Conservation (phyloP, 2,329 filamentous ascomycete species). For the Teratosphaeria pseudoeucalypti region DNA sequence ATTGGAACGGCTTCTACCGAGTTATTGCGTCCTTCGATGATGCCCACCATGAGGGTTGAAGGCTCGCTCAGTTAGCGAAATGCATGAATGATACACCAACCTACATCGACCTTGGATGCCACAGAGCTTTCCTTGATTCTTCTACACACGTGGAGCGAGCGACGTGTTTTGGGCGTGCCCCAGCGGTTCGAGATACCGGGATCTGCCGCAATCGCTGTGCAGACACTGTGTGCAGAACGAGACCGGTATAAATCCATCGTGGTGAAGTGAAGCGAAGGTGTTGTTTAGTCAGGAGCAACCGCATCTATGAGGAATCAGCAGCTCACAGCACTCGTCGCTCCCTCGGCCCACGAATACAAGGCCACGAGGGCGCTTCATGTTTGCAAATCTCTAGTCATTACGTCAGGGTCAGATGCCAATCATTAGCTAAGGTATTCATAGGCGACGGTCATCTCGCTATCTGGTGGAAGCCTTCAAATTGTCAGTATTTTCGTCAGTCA, state of each 20-base stretch:
- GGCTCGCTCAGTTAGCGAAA: background rate
- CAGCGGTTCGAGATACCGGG: background rate
- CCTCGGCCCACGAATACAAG: background rate
- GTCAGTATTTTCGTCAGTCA: no score
- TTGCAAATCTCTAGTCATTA: background rate
- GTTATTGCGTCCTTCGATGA: constrained; percentile 4
- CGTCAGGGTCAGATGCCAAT: background rate
- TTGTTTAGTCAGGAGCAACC: no score
- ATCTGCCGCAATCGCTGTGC: no score
- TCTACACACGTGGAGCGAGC: background rate
- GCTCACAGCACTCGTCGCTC: no score
- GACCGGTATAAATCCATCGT: no score
- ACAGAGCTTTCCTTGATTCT: background rate
- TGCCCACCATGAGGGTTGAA: background rate
- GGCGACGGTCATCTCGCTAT: background rate
- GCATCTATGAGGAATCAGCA: no score
- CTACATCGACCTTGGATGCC: background rate
- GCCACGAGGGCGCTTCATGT: background rate
- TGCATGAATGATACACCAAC: constrained; percentile 2
- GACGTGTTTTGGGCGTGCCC: background rate
- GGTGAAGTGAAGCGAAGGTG: no score
- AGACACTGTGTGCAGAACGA: no score
- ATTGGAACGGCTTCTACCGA: constrained; percentile 18
- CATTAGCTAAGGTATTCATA: background rate
- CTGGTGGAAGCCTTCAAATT: background rate